Evolutionary conservation across 2,329 filamentous ascomycete genomes (phyloP).

Genomic region (Microdochium trichocladiopsis): DNA sequence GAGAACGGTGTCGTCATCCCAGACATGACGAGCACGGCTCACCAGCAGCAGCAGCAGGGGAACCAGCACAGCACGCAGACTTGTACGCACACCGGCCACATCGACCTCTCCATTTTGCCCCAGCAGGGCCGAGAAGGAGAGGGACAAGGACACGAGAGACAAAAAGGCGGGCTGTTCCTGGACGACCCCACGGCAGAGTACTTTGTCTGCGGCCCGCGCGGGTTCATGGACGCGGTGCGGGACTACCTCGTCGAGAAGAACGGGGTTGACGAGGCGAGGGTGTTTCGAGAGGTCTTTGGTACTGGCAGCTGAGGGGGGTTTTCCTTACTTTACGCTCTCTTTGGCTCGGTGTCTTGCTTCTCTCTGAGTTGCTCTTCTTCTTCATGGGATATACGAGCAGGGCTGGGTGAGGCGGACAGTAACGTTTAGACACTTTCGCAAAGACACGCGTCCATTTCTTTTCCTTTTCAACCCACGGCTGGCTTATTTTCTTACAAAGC

Average conservation of each 20-base stretch:
- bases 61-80: no score
- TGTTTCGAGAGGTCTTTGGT: slow-evolving; percentile 64
- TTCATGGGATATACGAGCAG: not conserved
- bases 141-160: no score
- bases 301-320: slow-evolving; percentile 33
- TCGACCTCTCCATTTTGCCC: slow-evolving; percentile 51
- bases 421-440: no score
- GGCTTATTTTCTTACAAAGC: no score
- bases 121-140: no score
- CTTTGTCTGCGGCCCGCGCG: slow-evolving; percentile 63
- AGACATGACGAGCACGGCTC: no score
- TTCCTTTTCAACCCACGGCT: no score
- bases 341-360: not conserved
- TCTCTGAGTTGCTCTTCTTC: not conserved
- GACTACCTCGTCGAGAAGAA: slow-evolving; percentile 37
- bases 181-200: slow-evolving; percentile 52
- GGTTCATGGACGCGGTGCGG: slow-evolving; percentile 60
- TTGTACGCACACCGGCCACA: slow-evolving; percentile 48
- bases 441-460: no score
- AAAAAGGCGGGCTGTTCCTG: slow-evolving; percentile 46
- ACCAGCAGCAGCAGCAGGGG: no score
- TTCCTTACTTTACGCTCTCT: not conserved
- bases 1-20: slow-evolving; percentile 45
- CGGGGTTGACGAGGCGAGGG: slow-evolving; percentile 50
- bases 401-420: no score